These are phyloP conservation scores for Ophiostoma montium DNA, from an alignment of 2,329 filamentous ascomycete genomes.

Conservation along the genomic window DNA sequence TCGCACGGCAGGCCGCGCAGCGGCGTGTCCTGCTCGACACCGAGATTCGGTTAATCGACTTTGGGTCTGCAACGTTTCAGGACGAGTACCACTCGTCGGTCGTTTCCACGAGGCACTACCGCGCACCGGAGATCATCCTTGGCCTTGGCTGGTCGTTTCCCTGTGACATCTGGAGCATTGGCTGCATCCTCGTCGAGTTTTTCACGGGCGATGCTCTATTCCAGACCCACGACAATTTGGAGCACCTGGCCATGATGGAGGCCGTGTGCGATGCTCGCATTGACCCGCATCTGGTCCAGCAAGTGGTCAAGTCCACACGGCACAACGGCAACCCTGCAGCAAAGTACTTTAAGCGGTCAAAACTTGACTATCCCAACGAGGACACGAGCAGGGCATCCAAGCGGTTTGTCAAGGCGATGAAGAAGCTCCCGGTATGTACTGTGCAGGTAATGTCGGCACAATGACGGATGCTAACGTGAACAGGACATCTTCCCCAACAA, in stretches of 20 bases:
- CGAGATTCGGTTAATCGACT: conserved; percentile 57
- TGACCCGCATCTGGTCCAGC: conserved; percentile 42
- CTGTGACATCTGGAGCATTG: conserved; percentile 62
- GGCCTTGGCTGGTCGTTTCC: conserved; percentile 58
- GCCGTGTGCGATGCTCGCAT: conserved; percentile 47
- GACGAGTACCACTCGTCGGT: conserved; percentile 61
- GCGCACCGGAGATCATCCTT: conserved; percentile 57
- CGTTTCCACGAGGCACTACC: conserved; percentile 55
- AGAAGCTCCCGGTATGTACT: conserved; percentile 41
- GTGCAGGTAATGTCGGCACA: too few species aligned
- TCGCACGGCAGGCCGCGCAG: conserved; percentile 47
- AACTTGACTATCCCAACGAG: conserved; percentile 48
- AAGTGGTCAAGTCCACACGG: conserved; percentile 42
- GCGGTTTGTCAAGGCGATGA: conserved; percentile 60
- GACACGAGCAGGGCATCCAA: conserved; percentile 52
- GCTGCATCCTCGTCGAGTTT: conserved; percentile 58
- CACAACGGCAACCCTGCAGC: conserved; percentile 41
- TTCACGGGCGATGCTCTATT: conserved; percentile 59
- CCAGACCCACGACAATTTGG: conserved; percentile 58
- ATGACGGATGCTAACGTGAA: conserved; percentile 21
- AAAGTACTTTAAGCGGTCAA: conserved; percentile 56
- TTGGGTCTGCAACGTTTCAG: conserved; percentile 58
- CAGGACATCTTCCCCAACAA: conserved; percentile 52
- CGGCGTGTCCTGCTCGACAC: conserved; percentile 52
- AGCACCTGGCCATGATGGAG: conserved; percentile 66